These are phyloP conservation scores for Cutaneotrichosporon sp. DNA, from an alignment of 1,284 basidiomycete genomes.

Conservation along the genomic window DNA sequence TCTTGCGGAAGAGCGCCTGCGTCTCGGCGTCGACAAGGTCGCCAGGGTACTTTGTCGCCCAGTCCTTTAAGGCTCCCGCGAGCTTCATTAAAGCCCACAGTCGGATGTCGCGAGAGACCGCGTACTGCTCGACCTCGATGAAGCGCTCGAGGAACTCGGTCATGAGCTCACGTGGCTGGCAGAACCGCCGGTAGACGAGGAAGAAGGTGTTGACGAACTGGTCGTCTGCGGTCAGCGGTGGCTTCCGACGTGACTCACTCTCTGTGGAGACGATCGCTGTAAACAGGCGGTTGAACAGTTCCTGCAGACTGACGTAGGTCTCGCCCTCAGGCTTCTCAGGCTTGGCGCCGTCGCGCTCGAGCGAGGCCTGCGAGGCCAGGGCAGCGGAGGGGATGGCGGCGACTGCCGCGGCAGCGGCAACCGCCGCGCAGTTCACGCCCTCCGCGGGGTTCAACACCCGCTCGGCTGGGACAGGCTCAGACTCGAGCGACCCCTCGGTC, in stretches of 20 bases:
- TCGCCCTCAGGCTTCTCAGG: background rate
- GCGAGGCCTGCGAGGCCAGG: background rate
- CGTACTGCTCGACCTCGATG: constrained; percentile 37
- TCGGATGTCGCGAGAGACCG: constrained; percentile 39
- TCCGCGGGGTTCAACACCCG: background rate
- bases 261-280: constrained; percentile 44
- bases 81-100: constrained; percentile 51
- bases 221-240: constrained; percentile 28
- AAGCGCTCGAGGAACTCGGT: constrained; percentile 42
- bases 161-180: constrained; percentile 43
- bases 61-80: constrained; percentile 45
- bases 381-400: constrained; percentile 1
- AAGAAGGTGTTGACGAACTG: constrained; percentile 47
- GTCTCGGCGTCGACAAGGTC: constrained; percentile 40
- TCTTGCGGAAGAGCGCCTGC: constrained; percentile 32
- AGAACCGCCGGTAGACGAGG: constrained; percentile 51
- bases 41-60: constrained; percentile 48
- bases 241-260: constrained; percentile 29
- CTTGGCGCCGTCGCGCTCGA: background rate
- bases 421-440: background rate
- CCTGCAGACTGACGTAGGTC: constrained; percentile 30
- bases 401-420: background rate
- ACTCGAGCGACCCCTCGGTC: constrained; percentile 14
- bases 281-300: constrained; percentile 43
- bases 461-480: background rate